phyloP scores from a whole-genome alignment of 306 rosid species.

The Abrus precatorius region DNA sequence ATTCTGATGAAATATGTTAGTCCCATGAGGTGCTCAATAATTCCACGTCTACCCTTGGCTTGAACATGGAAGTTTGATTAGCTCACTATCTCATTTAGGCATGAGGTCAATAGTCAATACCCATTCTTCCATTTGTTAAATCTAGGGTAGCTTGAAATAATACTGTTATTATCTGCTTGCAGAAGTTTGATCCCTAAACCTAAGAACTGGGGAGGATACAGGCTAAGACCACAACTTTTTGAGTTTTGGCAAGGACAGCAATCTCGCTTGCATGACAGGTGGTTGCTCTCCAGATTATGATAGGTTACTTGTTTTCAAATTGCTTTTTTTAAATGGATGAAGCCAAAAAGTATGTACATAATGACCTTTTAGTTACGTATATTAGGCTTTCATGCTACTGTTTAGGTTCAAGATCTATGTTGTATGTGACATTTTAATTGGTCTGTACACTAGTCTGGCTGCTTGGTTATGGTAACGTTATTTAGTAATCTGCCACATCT shows the following conservation, averaged over 20 bases:
- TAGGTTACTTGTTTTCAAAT: slow-evolving; percentile 53
- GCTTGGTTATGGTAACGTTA: slow-evolving; percentile 14
- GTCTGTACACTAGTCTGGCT: neutral
- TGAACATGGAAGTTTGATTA: slow-evolving; percentile 30
- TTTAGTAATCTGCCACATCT: neutral
- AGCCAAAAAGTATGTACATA: neutral
- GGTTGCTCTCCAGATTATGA: slow-evolving; percentile 71
- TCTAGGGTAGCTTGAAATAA: slow-evolving; percentile 41
- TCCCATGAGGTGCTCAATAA: slow-evolving; percentile 27
- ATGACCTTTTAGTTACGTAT: neutral
- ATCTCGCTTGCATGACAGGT: slow-evolving; percentile 99
- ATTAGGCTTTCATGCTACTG: slow-evolving; percentile 18
- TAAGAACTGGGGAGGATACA: slow-evolving; percentile 95
- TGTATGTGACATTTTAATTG: slow-evolving; percentile 21
- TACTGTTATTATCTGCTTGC: slow-evolving; percentile 52
- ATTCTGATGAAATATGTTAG: slow-evolving; percentile 31
- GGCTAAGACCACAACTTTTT: slow-evolving; percentile 80
- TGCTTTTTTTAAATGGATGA: slow-evolving; percentile 36
- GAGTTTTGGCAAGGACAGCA: slow-evolving; percentile 99
- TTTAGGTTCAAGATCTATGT: slow-evolving; percentile 26
- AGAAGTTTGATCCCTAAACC: slow-evolving; percentile 92
- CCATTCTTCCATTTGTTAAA: slow-evolving; percentile 42
- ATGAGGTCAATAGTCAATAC: neutral
- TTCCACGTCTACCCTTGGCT: slow-evolving; percentile 19
- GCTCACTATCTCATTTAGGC: slow-evolving; percentile 36